Conservation (phyloP, 2,329 filamentous ascomycete species). For the Rutstroemia sp. region DNA sequence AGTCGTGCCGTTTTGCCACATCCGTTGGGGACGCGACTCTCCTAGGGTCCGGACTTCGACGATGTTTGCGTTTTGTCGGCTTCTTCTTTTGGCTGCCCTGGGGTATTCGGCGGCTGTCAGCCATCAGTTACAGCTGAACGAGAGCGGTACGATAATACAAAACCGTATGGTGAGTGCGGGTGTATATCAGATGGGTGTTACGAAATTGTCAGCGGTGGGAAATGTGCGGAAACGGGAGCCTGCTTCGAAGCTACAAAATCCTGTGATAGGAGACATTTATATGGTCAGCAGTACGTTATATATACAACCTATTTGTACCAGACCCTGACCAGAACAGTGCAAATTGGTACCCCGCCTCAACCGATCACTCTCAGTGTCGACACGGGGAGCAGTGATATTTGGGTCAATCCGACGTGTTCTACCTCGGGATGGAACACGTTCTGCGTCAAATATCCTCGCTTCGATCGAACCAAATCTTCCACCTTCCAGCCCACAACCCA, state of each 20-base stretch:
- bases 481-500: background rate
- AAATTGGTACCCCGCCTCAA: slow-evolving; percentile 4
- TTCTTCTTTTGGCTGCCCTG: background rate
- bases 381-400: slow-evolving; percentile 6
- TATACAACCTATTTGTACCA: background rate
- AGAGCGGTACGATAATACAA: background rate
- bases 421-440: slow-evolving; percentile 7
- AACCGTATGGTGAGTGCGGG: background rate
- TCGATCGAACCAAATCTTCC: background rate
- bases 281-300: slow-evolving; percentile 3
- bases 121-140: background rate
- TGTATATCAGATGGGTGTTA: background rate
- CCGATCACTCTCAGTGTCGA: slow-evolving; percentile 2
- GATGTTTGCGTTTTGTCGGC: background rate
- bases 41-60: background rate
- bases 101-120: background rate
- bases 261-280: slow-evolving; percentile 4
- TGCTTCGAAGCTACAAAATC: background rate
- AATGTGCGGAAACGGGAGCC: background rate
- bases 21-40: background rate
- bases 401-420: slow-evolving; percentile 6
- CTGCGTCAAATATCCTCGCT: background rate
- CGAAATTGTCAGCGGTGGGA: background rate
- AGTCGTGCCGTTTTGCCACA: background rate
- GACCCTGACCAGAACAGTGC: background rate